phyloP scores from a whole-genome alignment of 164 flowering plant species.

The Taxillus chinensis region DNA sequence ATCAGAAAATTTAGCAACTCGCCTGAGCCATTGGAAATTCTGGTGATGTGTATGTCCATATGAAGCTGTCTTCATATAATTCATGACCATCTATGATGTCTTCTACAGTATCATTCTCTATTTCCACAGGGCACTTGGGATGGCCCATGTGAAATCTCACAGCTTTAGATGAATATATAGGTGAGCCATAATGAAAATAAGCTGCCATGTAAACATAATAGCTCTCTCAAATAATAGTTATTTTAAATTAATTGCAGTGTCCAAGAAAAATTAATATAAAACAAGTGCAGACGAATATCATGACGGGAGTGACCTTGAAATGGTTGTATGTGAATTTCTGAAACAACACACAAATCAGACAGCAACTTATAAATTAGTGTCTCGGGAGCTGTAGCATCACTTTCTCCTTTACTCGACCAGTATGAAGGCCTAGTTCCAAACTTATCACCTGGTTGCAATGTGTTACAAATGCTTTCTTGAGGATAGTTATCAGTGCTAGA shows the following conservation, averaged over 20 bases:
- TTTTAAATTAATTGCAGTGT: neutral
- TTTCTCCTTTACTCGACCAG: slow-evolving; percentile 92
- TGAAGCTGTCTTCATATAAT: slow-evolving; percentile 14
- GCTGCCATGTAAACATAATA: slow-evolving; percentile 19
- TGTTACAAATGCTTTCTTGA: slow-evolving; percentile 54
- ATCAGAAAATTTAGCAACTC: neutral
- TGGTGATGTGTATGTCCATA: slow-evolving; percentile 38
- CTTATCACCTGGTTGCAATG: slow-evolving; percentile 46
- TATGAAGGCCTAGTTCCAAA: slow-evolving; percentile 40
- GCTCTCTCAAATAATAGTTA: neutral
- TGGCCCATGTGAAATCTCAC: slow-evolving; percentile 44
- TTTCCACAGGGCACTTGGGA: slow-evolving; percentile 13
- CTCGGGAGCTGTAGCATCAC: slow-evolving; percentile 53
- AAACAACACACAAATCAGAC: slow-evolving; percentile 45
- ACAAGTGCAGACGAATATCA: neutral
- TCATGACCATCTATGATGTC: slow-evolving; percentile 6
- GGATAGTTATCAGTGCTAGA: slow-evolving; percentile 90
- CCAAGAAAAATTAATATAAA: neutral
- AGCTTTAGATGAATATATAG: slow-evolving; percentile 41
- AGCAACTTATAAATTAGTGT: slow-evolving; percentile 47
- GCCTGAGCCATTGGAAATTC: slow-evolving; percentile 46
- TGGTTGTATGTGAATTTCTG: slow-evolving; percentile 62
- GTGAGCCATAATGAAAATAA: slow-evolving; percentile 34
- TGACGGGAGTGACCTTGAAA: slow-evolving; percentile 48
- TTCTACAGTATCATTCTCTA: slow-evolving; percentile 6